Evolutionary conservation across 805 yeast genomes (phyloP).

Genomic region (Sugiyamaella marilandica): DNA sequence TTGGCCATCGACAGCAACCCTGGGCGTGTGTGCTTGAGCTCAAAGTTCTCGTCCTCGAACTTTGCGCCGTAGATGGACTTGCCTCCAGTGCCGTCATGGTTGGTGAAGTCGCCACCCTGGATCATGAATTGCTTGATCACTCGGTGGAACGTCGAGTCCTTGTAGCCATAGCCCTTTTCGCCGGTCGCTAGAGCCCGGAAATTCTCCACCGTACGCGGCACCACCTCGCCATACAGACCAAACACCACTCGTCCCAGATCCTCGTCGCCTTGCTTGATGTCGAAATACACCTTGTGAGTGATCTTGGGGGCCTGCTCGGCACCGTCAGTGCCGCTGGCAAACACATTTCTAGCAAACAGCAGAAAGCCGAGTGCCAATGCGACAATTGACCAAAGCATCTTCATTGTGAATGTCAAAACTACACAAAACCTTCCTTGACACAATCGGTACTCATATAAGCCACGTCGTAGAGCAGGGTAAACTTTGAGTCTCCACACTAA

Average conservation of each 20-base stretch:
- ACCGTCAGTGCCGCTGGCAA: conserved; percentile 15
- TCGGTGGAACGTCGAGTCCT: conserved; percentile 64
- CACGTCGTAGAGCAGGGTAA: neutral
- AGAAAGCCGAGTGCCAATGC: conserved; percentile 20
- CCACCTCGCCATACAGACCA: conserved; percentile 82
- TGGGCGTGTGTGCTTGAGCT: conserved; percentile 54
- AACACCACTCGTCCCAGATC: conserved; percentile 74
- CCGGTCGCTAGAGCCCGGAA: conserved; percentile 77
- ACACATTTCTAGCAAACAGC: conserved; percentile 17
- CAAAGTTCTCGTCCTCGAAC: conserved; percentile 73
- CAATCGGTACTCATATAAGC: neutral
- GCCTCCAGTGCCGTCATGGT: conserved; percentile 65
- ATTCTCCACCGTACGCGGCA: conserved; percentile 86
- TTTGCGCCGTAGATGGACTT: conserved; percentile 68
- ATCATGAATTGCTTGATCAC: conserved; percentile 70
- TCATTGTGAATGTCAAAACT: conserved; percentile 17
- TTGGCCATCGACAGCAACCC: conserved; percentile 73
- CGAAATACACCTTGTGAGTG: conserved; percentile 82
- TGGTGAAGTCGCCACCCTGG: conserved; percentile 84
- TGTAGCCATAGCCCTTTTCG: conserved; percentile 64
- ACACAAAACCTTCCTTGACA: neutral
- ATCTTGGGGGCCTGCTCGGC: conserved; percentile 38
- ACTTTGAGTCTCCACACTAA: neutral
- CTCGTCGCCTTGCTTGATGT: conserved; percentile 74
- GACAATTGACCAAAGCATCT: conserved; percentile 22